Percentiles rank a stretch among this genome's conserved stretches.
Conservation (phyloP, 176 grass and related monocot species). For the Juncus inflexus region DNA sequence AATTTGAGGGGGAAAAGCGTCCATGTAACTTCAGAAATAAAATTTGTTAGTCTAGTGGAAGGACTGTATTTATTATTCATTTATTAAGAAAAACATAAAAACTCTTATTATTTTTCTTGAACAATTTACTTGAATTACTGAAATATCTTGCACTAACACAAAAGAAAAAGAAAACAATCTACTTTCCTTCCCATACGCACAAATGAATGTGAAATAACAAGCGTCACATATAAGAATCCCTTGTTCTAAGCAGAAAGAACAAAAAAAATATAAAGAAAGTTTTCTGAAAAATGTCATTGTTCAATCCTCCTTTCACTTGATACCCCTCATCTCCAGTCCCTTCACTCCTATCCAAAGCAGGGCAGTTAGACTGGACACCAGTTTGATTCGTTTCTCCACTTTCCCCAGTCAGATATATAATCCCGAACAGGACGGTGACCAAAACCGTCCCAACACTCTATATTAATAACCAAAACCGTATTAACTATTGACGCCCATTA, state of each 20-base stretch:
- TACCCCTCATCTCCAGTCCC: no score
- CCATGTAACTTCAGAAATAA: neutral
- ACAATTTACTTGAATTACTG: no score
- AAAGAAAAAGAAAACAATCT: no score
- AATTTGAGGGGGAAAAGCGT: no score
- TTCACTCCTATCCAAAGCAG: no score
- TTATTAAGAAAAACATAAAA: no score
- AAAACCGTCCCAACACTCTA: neutral
- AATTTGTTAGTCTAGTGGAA: neutral
- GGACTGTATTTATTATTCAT: no score
- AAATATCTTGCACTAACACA: no score
- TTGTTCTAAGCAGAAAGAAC: conserved; percentile 1
- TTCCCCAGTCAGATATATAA: conserved; percentile 52
- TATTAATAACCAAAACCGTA: conserved; percentile 43
- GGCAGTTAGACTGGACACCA: neutral
- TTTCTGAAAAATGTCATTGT: neutral
- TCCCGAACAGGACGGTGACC: conserved; percentile 38
- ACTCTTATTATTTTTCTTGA: no score
- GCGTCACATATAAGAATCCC: neutral
- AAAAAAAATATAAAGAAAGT: neutral
- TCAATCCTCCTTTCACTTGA: no score
- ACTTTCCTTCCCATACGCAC: neutral
- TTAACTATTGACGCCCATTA: conserved; percentile 35
- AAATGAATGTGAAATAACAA: neutral
- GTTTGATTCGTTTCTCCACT: conserved; percentile 35